phyloP scores from a whole-genome alignment of 805 yeast genomes.

The Helenozyma baotianmanensis region DNA sequence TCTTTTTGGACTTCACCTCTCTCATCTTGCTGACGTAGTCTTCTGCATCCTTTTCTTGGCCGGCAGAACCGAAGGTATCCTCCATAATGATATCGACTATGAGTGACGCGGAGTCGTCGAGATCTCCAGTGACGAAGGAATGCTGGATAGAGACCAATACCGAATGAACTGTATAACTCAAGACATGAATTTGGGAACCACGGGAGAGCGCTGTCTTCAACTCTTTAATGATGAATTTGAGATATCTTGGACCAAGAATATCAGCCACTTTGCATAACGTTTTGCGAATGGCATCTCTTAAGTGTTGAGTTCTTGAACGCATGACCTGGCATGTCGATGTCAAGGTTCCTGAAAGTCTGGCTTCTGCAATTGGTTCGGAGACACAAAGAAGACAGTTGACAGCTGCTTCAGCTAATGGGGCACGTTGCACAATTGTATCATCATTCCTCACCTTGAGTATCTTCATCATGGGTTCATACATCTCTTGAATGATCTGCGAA shows the following conservation, averaged over 20 bases:
- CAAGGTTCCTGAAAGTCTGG: slow-evolving; percentile 73
- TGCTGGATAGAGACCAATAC: slow-evolving; percentile 53
- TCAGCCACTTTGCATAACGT: slow-evolving; percentile 61
- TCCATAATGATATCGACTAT: slow-evolving; percentile 80
- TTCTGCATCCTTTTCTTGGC: slow-evolving; percentile 92
- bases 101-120: slow-evolving; percentile 60
- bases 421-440: slow-evolving; percentile 69
- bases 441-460: slow-evolving; percentile 65
- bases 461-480: slow-evolving; percentile 59
- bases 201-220: slow-evolving; percentile 71
- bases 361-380: slow-evolving; percentile 48
- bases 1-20: slow-evolving; percentile 85
- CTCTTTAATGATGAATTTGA: slow-evolving; percentile 73
- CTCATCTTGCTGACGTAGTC: slow-evolving; percentile 82
- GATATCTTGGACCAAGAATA: slow-evolving; percentile 67
- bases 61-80: slow-evolving; percentile 86
- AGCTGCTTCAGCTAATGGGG: slow-evolving; percentile 78
- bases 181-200: slow-evolving; percentile 91
- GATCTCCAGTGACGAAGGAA: slow-evolving; percentile 58
- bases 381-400: slow-evolving; percentile 63
- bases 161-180: slow-evolving; percentile 82
- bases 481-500: slow-evolving; percentile 45
- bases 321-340: slow-evolving; percentile 86
- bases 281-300: slow-evolving; percentile 82
- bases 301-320: slow-evolving; percentile 78